Evolutionary conservation across 2,329 filamentous ascomycete genomes (phyloP), one percentile per base, ranked within the genome.

Genomic region (Neophaeococcomyces aloes): DNA sequence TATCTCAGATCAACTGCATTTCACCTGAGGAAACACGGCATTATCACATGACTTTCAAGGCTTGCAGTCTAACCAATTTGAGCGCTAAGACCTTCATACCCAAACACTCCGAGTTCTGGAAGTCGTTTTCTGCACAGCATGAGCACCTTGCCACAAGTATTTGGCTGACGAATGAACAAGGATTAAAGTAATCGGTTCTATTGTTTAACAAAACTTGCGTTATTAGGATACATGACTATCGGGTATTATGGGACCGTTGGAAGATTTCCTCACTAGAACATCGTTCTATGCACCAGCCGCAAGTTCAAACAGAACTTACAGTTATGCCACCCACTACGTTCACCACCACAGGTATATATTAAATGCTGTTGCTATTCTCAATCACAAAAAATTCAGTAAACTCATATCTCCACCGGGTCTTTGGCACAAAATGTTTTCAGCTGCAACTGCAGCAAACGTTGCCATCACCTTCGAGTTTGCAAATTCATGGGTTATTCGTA

Each of bases 401-500:
- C 19, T 35, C 17, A 19, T 27, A 35, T 35, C 39, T 42, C 29
- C 30, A 42, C 25, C 35, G 25, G 30, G 34, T 35, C 31, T 33
- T 42, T 42, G 15, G 23, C 39, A 34, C 39, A 42, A 42, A 42
- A 17, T 35, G 33, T 31, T 27, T 42, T 27, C 34, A 27, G 39
- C 30, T 23, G 7, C 25, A 3, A 18, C 21, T n/a, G 21, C 11
- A 11, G 18, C 39, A 14, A 42, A 19, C n/a, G 8, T 34, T 34
- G 23, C 11, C 13, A 14, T 34, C 14, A 15, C 15, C 17, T 32
- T 14, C 39, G 7, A 32, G 21, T n/a, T 35, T 17, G 27, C 19
- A 27, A 10, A 36, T 23, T 5, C 21, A 29, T 32, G 34, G 17
- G n/a, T 38, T 14, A 19, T 19, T 42, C 39, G 39, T 42, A 25